Conservation (phyloP, 257 asterid genomes). For the Fraxinus quadrangulata region DNA sequence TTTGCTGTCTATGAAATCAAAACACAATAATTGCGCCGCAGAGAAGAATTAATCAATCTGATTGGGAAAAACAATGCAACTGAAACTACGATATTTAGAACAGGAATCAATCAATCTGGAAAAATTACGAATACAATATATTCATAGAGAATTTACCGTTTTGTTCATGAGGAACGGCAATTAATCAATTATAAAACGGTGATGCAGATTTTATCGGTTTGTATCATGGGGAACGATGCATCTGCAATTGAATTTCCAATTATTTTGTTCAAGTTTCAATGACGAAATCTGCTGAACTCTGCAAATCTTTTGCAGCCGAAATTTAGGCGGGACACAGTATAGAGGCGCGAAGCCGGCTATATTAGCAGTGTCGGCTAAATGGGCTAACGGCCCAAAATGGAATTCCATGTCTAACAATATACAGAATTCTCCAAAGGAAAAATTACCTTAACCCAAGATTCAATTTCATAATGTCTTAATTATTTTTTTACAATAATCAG, state of each 20-base stretch:
- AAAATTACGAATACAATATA: neutral
- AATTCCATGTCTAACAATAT: too few relatives aligned
- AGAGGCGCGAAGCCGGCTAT: neutral
- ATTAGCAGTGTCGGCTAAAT: neutral
- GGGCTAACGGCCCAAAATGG: too few relatives aligned
- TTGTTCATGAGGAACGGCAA: neutral
- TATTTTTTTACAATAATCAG: too few relatives aligned
- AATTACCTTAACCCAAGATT: too few relatives aligned
- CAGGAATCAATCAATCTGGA: slow-evolving; percentile 16
- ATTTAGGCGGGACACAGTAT: neutral
- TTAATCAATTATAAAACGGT: neutral
- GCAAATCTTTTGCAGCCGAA: neutral
- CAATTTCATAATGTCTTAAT: too few relatives aligned
- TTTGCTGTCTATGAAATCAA: neutral
- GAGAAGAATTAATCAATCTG: neutral
- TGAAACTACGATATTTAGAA: neutral
- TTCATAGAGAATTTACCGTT: neutral
- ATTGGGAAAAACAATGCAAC: neutral
- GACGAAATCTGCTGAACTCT: neutral
- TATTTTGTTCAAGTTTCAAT: neutral
- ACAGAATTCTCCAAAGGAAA: too few relatives aligned
- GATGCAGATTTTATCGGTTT: neutral
- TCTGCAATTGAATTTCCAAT: neutral
- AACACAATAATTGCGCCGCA: neutral
- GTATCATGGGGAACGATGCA: neutral